Evolutionary conservation across 2,329 filamentous ascomycete species (phyloP), one percentile per base, ranked within the genome.

Genomic region (Hymenoscyphus occultus): DNA sequence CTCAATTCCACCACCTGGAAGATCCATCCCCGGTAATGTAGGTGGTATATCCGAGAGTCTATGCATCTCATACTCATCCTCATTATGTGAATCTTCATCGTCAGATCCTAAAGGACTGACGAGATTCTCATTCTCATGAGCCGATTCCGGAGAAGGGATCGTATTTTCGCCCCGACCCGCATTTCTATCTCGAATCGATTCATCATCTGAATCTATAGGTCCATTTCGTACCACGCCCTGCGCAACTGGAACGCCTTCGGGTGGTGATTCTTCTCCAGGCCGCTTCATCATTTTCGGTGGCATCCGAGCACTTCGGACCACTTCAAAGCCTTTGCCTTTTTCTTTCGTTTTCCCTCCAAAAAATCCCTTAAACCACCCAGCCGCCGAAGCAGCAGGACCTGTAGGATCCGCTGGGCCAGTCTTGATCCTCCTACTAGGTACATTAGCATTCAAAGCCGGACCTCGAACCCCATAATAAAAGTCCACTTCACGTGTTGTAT

Each of bases 361-460:
- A 5, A 97, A 75, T 61, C 83, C 85, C 71, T 91, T 89, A 76
- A 98, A 86, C 93, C 94, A 99, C 4, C 92, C 92, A 0, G 91
- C 90, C 0, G 95, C 94, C 7, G 91, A 94, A 1, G 92, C 90
- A 22, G 97, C 91, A 0, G 93, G 92, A 0, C 93, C 92, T 45
- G 93, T 97, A 0, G 95, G 95, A 79, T 99, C 94, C 9, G 93
- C 93, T 2, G 95, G 95, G 0, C 95, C 95, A 4, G 95, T 99
- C 73, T 95, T 94, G 60, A 97, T 82, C 75, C 91, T 94, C 60
- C 95, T 85, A 22, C 91, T 92, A 0, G 90, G 90, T 2, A 87
- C 87, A 66, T 92, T 91, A 1, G 92, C 90, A 71, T 90, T 93
- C 13, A 98, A 80, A 0, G 94, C 92, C 22, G 93, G 92, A 0